Base-by-base conservation (phyloP, 2,329 filamentous ascomycete genomes). In the Huntiella decipiens region DNA sequence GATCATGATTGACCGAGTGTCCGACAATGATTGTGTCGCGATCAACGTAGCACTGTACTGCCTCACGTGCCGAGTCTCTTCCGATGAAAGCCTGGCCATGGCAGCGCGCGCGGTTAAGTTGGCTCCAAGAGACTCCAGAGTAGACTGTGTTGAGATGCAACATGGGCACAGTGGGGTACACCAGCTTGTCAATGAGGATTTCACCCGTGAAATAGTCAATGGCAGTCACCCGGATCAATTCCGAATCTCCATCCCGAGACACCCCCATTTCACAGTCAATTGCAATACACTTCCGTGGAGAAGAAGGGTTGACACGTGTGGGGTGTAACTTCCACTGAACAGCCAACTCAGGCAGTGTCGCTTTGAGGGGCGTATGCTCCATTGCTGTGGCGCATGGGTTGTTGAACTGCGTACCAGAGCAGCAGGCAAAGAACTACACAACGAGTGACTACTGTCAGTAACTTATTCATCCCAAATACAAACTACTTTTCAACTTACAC, bases 261-360 rank as follows among this genome's bases (percentile, higher is more conserved):
- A 59, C 62, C 12, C 70, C 70, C 68, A 74, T 73, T 51, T 74
- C 70, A 51, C 71, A 74, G 50, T 73, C 70, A 3, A 75, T 56
- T 0, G 64, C 67, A 3, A 74, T 62, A 17, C 47, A 2, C 54
- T 59, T 19, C 12, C 47, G 48, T 22, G 36, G 38, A 35, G 49
- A 38, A 5, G 32, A 17, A 3, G 36, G 33, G n/a, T 17, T 33
- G 2, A 42, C 8, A 5, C 55, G 53, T 0, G 57, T 59, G 13
- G 45, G 17, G 31, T 54, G 49, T 46, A 54, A 56, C 11, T 17
- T 38, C 57, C 57, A 59, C 34, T 55, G 54, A 8, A 35, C 50
- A 38, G 54, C 53, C 11, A 61, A 50, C 43, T 59, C 57, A n/a
- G 34, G 13, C n/a, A 46, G 35, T 4, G 22, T 15, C 5, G 46